Evolutionary conservation across 31 red algal species (phyloP).

Genomic region (Bonnemaisonia californica): DNA sequence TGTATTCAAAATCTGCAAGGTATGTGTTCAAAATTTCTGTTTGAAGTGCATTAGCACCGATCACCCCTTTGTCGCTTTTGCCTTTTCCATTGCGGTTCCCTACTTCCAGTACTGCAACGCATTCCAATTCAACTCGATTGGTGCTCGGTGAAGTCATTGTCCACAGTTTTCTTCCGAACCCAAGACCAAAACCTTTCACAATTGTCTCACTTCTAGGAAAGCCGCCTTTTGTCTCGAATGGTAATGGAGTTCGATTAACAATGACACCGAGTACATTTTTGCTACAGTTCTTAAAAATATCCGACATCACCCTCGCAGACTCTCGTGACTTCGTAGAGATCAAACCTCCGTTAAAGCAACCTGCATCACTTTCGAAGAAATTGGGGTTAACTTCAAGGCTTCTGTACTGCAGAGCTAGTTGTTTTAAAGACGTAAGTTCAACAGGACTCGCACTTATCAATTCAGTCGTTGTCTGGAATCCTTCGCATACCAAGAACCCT

Average conservation of each 20-base stretch:
- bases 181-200: not conserved
- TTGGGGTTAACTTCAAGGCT: not conserved
- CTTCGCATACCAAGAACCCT: not conserved
- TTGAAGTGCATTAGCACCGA: too few relatives aligned
- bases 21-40: too few relatives aligned
- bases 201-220: not conserved
- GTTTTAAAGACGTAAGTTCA: not conserved
- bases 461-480: not conserved
- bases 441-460: not conserved
- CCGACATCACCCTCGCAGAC: not conserved
- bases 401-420: not conserved
- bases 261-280: not conserved
- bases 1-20: too few relatives aligned
- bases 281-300: not conserved
- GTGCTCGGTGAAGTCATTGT: not conserved
- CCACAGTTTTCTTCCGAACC: not conserved
- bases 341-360: too few relatives aligned
- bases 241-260: not conserved
- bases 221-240: not conserved
- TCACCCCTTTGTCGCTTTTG: too few relatives aligned
- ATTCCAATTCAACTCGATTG: constrained; percentile 1
- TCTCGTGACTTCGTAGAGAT: too few relatives aligned
- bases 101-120: too few relatives aligned
- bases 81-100: too few relatives aligned
- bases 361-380: too few relatives aligned